A percentile compares a stretch with the other conserved stretches of the same genome.
phyloP scores from a whole-genome alignment of 148 eudicot species.

The Selenicereus undatus region DNA sequence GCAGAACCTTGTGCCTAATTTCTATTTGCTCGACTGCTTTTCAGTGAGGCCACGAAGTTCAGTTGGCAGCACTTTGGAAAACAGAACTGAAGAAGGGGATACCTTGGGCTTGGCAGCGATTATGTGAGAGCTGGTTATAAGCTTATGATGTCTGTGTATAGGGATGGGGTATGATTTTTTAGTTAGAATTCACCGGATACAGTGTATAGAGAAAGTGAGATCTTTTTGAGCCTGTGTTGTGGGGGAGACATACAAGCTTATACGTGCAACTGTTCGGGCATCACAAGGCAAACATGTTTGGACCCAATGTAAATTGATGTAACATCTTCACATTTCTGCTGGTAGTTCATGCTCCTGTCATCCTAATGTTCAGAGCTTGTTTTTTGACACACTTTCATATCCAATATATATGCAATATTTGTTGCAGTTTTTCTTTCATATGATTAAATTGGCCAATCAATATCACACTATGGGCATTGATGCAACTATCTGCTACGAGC shows the following conservation, averaged over 20 bases:
- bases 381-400: neutral
- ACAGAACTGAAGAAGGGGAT: constrained; percentile 53
- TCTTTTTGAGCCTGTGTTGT: constrained; percentile 4
- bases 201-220: constrained; percentile 23
- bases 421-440: too few species aligned
- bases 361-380: neutral
- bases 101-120: constrained; percentile 79
- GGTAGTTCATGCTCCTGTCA: neutral
- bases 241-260: constrained; percentile 6
- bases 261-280: neutral
- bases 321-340: constrained; percentile 9
- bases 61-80: constrained; percentile 34
- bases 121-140: constrained; percentile 34
- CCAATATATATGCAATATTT: too few species aligned
- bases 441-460: too few species aligned
- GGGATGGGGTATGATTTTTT: constrained; percentile 14
- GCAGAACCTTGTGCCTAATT: neutral
- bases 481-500: too few species aligned
- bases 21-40: constrained; percentile 11
- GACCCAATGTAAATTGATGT: constrained; percentile 11
- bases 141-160: constrained; percentile 20
- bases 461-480: too few species aligned
- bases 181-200: constrained; percentile 8
- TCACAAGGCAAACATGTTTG: neutral
- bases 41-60: constrained; percentile 68